Percentiles rank a stretch among this genome's conserved stretches.
Conservation (phyloP, 345 rosid genomes). For the Clarkia xantiana region DNA sequence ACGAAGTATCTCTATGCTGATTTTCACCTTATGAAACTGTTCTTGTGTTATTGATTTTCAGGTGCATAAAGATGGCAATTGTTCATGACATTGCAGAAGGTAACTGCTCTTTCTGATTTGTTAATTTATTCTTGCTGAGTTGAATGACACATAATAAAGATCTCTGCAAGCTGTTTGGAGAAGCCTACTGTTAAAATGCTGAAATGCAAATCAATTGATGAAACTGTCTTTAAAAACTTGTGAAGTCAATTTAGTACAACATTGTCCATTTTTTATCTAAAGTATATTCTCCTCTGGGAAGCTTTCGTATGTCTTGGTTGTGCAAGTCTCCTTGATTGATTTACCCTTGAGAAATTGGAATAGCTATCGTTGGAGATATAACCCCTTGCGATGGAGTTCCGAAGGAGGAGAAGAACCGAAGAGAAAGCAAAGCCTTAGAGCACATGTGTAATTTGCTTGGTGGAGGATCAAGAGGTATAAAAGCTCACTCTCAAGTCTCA, state of each 20-base stretch:
- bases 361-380: slow-evolving; percentile 94
- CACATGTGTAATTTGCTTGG: slow-evolving; percentile 90
- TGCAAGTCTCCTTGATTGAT: background rate
- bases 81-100: slow-evolving; percentile 98
- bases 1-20: background rate
- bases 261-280: too few species aligned
- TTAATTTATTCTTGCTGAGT: background rate
- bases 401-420: slow-evolving; percentile 76
- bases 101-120: slow-evolving; percentile 1
- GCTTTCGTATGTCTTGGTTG: too few species aligned
- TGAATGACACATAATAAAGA: too few species aligned
- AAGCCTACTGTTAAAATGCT: too few species aligned
- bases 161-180: too few species aligned
- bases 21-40: background rate
- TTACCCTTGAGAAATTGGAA: slow-evolving; percentile 12
- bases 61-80: slow-evolving; percentile 91
- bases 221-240: too few species aligned
- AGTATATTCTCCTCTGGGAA: too few species aligned
- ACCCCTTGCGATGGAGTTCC: slow-evolving; percentile 78
- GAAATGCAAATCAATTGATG: too few species aligned
- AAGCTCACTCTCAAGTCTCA: background rate
- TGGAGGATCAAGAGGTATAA: slow-evolving; percentile 59
- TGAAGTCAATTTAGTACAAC: too few species aligned
- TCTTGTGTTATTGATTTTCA: slow-evolving; percentile 14
- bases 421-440: slow-evolving; percentile 72